phyloP scores from a whole-genome alignment of 2,329 filamentous ascomycete species.

The Penicillium sp. region DNA sequence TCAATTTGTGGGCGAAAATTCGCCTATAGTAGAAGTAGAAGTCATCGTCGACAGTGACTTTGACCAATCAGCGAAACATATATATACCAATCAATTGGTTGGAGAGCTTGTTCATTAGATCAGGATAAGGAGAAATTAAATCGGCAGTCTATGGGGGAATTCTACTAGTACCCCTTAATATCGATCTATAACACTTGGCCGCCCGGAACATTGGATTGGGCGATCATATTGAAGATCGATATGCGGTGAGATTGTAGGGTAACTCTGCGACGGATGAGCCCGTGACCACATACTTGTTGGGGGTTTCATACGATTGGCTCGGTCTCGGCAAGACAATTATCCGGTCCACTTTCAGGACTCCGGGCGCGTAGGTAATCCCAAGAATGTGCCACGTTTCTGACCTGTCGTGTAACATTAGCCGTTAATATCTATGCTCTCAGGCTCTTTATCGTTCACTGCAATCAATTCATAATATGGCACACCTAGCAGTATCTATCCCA shows the following conservation, averaged over 20 bases:
- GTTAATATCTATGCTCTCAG: too few relatives aligned
- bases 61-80: too few relatives aligned
- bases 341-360: neutral
- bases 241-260: neutral
- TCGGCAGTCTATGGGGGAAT: neutral
- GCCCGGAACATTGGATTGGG: neutral
- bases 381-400: neutral
- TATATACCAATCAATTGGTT: neutral
- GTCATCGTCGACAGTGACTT: too few relatives aligned
- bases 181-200: too few relatives aligned
- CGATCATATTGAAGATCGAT: neutral
- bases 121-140: neutral
- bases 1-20: too few relatives aligned
- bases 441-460: neutral
- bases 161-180: neutral
- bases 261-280: neutral
- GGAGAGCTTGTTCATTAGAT: neutral
- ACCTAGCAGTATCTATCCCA: neutral
- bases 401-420: neutral
- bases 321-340: neutral
- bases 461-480: neutral
- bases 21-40: too few relatives aligned
- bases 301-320: neutral
- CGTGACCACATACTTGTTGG: neutral
- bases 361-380: neutral